Percentiles rank a stretch among this genome's conserved stretches.
Evolutionary conservation across 768 basidiomycete genomes (phyloP).

Genomic region (Collybia sordida): DNA sequence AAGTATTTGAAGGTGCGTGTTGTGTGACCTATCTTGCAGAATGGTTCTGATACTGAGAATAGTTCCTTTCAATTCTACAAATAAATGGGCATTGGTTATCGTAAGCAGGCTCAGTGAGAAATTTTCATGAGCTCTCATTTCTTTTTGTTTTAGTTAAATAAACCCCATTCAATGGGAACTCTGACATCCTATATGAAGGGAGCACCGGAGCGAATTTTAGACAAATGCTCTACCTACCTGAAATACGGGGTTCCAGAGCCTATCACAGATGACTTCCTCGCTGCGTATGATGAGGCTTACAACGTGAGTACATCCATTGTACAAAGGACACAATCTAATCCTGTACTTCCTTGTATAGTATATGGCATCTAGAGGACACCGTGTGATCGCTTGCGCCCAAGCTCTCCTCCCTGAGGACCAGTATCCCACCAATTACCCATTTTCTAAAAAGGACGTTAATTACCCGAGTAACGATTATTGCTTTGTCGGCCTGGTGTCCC

Average conservation of each 20-base stretch:
- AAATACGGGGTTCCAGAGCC: constrained; percentile 47
- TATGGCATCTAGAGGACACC: constrained; percentile 76
- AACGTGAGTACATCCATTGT: constrained; percentile 36
- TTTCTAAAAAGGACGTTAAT: constrained; percentile 53
- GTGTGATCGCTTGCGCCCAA: constrained; percentile 74
- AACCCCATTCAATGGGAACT: constrained; percentile 46
- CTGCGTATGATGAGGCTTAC: constrained; percentile 59
- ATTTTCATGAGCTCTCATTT: not conserved
- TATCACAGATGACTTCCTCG: constrained; percentile 56
- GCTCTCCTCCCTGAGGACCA: constrained; percentile 46
- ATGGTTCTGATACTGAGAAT: not conserved
- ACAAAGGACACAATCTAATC: not conserved
- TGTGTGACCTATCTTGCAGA: not conserved
- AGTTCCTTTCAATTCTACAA: constrained; percentile 73
- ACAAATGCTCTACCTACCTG: constrained; percentile 61
- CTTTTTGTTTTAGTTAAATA: constrained; percentile 34
- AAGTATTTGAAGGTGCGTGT: constrained; percentile 58
- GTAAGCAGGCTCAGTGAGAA: constrained; percentile 32
- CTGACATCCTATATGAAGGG: constrained; percentile 65
- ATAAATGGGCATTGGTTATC: constrained; percentile 73
- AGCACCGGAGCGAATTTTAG: constrained; percentile 67
- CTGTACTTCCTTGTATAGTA: constrained; percentile 39
- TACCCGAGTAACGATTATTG: constrained; percentile 59
- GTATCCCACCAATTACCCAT: constrained; percentile 46
- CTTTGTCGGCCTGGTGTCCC: constrained; percentile 64